Conservation (phyloP, 2,329 filamentous ascomycete species). For the Bipolaris cookei region DNA sequence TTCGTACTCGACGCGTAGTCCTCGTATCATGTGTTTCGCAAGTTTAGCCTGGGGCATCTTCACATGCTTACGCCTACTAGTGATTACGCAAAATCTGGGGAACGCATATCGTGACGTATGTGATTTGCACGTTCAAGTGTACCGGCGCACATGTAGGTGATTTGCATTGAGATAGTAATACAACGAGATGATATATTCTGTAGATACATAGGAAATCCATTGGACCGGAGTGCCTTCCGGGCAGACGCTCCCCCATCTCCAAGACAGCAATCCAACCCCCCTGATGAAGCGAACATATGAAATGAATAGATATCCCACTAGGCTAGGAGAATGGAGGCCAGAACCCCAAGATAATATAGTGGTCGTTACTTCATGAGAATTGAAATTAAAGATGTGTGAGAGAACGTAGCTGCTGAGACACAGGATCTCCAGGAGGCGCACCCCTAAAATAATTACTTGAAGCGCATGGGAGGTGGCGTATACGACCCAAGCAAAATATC, state of each 20-base stretch:
- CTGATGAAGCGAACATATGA: slow-evolving; percentile 18
- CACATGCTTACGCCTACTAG: not conserved
- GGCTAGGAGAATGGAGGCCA: slow-evolving; percentile 20
- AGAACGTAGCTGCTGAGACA: slow-evolving; percentile 1
- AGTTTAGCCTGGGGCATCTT: not conserved
- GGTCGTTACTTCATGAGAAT: slow-evolving; percentile 44
- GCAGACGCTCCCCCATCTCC: slow-evolving; percentile 7
- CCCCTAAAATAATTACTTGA: slow-evolving; percentile 6
- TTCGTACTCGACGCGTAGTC: not conserved
- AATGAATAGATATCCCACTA: slow-evolving; percentile 25
- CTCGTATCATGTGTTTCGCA: not conserved
- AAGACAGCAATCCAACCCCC: not conserved
- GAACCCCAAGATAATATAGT: slow-evolving; percentile 38
- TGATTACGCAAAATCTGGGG: not conserved
- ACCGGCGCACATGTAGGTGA: not conserved
- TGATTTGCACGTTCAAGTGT: not conserved
- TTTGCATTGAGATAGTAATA: not conserved
- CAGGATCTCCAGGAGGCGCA: not conserved
- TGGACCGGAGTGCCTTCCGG: slow-evolving; percentile 13
- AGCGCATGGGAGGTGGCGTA: slow-evolving; percentile 17
- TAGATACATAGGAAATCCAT: slow-evolving; percentile 5
- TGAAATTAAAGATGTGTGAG: slow-evolving; percentile 20
- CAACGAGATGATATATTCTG: slow-evolving; percentile 6
- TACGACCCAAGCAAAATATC: slow-evolving; percentile 15
- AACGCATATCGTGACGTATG: not conserved